Evolutionary conservation across 2,329 filamentous ascomycete genomes (phyloP).

Genomic region (Tolypocladium tundrense): DNA sequence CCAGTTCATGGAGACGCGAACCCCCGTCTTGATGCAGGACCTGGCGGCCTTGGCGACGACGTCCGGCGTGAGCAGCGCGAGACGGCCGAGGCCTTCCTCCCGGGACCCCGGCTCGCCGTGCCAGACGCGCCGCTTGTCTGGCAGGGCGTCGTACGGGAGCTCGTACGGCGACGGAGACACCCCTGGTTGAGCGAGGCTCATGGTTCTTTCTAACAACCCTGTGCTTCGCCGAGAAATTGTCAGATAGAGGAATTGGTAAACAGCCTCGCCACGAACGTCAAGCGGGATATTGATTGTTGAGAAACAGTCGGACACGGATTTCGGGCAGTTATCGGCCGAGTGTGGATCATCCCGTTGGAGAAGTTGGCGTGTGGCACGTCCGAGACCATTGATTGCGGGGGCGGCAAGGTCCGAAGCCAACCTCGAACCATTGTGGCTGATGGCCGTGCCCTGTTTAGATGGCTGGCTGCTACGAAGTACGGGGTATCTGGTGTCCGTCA

Average conservation of each 20-base stretch:
- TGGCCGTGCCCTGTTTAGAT: no score
- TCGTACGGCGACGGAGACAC: not conserved
- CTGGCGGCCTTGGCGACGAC: conserved; percentile 34
- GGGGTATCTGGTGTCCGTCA: no score
- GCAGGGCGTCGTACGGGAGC: conserved; percentile 25
- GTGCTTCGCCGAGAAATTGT: no score
- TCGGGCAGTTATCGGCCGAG: not conserved
- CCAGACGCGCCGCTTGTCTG: conserved; percentile 38
- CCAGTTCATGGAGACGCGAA: conserved; percentile 42
- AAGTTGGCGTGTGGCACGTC: no score
- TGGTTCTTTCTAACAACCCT: not conserved
- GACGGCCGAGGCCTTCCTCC: conserved; percentile 42
- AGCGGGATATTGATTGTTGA: no score
- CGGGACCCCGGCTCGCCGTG: conserved; percentile 29
- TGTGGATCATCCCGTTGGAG: no score
- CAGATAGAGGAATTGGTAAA: no score
- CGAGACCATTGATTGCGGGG: no score
- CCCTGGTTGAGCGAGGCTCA: not conserved
- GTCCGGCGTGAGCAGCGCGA: conserved; percentile 39
- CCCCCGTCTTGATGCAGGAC: conserved; percentile 39
- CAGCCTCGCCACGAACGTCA: no score
- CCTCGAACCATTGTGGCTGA: no score
- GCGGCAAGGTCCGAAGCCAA: no score
- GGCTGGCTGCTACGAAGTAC: no score
- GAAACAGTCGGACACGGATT: not conserved